Evolutionary conservation across 2,329 filamentous ascomycete genomes (phyloP).

Genomic region (Dothideomycetes sp.): DNA sequence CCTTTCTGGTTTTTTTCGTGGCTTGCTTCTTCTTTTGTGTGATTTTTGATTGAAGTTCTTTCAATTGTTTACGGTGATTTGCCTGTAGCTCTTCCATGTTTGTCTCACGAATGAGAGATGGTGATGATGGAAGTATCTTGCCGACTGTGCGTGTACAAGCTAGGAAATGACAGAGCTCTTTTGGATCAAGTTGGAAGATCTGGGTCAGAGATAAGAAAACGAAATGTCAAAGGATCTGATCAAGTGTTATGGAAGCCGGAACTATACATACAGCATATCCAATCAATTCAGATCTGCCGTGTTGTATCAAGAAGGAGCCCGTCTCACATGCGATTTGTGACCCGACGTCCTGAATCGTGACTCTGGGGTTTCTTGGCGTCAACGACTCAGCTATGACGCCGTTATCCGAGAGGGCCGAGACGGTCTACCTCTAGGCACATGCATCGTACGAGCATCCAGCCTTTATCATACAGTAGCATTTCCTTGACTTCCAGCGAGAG

Average conservation of each 20-base stretch:
- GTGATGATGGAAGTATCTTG: conserved; percentile 1
- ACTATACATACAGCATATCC: neutral
- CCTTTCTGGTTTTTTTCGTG: conserved; percentile 63
- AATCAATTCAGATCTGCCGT: neutral
- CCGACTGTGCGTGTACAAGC: too few species aligned
- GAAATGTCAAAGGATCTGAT: neutral
- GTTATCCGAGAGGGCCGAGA: neutral
- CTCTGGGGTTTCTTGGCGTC: neutral
- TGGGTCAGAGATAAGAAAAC: neutral
- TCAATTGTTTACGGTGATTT: conserved; percentile 78
- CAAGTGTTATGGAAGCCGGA: neutral
- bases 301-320: neutral
- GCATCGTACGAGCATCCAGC: neutral
- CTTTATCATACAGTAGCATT: neutral
- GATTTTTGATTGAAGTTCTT: conserved; percentile 72
- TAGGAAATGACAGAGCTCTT: neutral
- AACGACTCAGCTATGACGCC: neutral
- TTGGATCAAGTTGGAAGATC: neutral
- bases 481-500: neutral
- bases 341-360: neutral
- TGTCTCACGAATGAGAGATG: neutral
- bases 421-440: neutral
- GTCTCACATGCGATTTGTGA: neutral
- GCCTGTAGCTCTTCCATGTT: conserved; percentile 63
- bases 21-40: conserved; percentile 96